A percentile compares a stretch with the other conserved stretches of the same genome.
Conservation (phyloP, 2,329 filamentous ascomycete genomes). For the Rutstroemia sydowiana region DNA sequence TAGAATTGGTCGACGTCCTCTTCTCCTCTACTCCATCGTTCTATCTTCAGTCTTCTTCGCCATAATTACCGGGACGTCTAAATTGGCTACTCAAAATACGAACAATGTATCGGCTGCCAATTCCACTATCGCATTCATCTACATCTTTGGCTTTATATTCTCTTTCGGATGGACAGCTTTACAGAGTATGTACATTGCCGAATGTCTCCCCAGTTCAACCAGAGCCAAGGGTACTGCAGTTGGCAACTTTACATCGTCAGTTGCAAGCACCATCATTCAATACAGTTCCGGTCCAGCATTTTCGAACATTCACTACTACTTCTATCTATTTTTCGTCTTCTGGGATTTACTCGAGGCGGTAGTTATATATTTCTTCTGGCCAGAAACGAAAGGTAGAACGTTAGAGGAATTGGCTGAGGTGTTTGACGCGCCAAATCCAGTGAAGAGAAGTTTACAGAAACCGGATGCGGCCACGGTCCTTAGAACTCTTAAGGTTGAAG, state of each 20-base stretch:
- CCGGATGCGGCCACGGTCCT: slow-evolving; percentile 38
- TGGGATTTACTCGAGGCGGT: slow-evolving; percentile 29
- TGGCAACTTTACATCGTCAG: slow-evolving; percentile 36
- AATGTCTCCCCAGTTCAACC: slow-evolving; percentile 38
- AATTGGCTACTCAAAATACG: slow-evolving; percentile 25
- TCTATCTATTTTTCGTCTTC: slow-evolving; percentile 29
- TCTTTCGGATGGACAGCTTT: slow-evolving; percentile 45
- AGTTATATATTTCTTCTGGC: slow-evolving; percentile 45
- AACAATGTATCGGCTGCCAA: slow-evolving; percentile 33
- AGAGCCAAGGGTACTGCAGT: slow-evolving; percentile 37
- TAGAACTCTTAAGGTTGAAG: slow-evolving; percentile 24
- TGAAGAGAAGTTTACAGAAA: slow-evolving; percentile 31
- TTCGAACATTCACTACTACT: slow-evolving; percentile 31
- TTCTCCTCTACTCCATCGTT: slow-evolving; percentile 41
- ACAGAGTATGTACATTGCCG: slow-evolving; percentile 43
- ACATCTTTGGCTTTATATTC: slow-evolving; percentile 45
- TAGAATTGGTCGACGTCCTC: slow-evolving; percentile 26
- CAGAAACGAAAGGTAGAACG: slow-evolving; percentile 48
- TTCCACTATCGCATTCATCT: slow-evolving; percentile 43
- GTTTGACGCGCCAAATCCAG: slow-evolving; percentile 43
- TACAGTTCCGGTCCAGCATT: slow-evolving; percentile 34
- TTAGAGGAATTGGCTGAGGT: slow-evolving; percentile 48
- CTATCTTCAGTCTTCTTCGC: slow-evolving; percentile 42
- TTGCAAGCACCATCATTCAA: slow-evolving; percentile 31
- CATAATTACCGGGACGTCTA: slow-evolving; percentile 42